Percentiles rank a stretch among this genome's conserved stretches.
Evolutionary conservation across 495 filamentous ascomycete genomes (phyloP).

Genomic region (Neurospora sp.): DNA sequence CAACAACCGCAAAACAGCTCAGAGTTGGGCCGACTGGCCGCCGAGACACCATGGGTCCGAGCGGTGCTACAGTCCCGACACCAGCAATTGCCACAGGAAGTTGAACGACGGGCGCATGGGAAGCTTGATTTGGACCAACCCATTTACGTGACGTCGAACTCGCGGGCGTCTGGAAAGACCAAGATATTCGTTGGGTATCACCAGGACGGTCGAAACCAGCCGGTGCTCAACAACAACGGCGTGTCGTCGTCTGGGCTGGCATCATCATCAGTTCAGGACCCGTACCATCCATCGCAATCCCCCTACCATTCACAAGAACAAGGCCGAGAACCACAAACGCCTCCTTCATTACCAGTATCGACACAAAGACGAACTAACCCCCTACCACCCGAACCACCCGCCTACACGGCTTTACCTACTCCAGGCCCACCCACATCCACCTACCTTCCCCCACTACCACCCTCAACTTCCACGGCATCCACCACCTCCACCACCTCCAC

Average conservation of each 20-base stretch:
- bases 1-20: neutral
- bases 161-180: neutral
- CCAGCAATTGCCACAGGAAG: neutral
- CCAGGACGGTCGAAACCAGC: conserved; percentile 2
- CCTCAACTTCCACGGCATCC: neutral
- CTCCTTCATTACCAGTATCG: neutral
- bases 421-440: neutral
- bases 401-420: neutral
- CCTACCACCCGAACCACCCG: neutral
- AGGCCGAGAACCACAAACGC: neutral
- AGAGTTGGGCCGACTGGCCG: neutral
- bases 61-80: neutral
- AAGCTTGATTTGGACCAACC: neutral
- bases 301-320: neutral
- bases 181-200: neutral
- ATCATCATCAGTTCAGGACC: neutral
- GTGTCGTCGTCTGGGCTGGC: neutral
- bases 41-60: neutral
- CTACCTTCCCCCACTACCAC: neutral
- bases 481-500: too few relatives aligned
- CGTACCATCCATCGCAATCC: neutral
- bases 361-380: neutral
- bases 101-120: neutral
- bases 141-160: neutral
- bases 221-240: neutral